phyloP scores from a whole-genome alignment of 805 yeast species.

The Cyberlindnera sargentensis region DNA sequence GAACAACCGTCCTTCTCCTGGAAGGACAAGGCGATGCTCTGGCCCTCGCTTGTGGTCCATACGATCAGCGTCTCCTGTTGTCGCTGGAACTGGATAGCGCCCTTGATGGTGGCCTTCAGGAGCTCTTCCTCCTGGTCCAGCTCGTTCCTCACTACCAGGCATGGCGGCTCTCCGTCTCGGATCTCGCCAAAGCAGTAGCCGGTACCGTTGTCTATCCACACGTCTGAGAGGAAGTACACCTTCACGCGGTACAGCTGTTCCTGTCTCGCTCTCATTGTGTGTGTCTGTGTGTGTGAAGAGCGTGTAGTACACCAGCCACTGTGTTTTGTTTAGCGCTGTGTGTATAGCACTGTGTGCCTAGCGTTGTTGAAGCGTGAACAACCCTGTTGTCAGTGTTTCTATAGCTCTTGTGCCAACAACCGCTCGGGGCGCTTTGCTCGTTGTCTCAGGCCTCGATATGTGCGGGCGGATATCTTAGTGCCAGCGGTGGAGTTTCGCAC shows the following conservation, averaged over 20 bases:
- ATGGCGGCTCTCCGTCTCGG: slow-evolving; percentile 35
- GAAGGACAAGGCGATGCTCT: slow-evolving; percentile 82
- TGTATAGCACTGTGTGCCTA: too few relatives aligned
- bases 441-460: too few relatives aligned
- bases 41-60: slow-evolving; percentile 74
- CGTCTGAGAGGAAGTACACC: slow-evolving; percentile 76
- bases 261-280: slow-evolving; percentile 1
- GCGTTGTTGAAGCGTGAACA: too few relatives aligned
- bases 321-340: background rate
- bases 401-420: too few relatives aligned
- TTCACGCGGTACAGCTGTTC: slow-evolving; percentile 71
- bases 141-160: slow-evolving; percentile 69
- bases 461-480: too few relatives aligned
- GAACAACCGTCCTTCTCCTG: slow-evolving; percentile 91
- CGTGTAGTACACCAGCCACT: background rate
- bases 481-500: too few relatives aligned
- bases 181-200: slow-evolving; percentile 81
- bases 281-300: too few relatives aligned
- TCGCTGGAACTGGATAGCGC: slow-evolving; percentile 77
- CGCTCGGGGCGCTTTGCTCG: too few relatives aligned
- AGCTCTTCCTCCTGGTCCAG: slow-evolving; percentile 49
- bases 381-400: too few relatives aligned
- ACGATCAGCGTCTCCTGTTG: slow-evolving; percentile 93
- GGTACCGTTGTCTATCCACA: slow-evolving; percentile 90
- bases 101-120: slow-evolving; percentile 61